Conservation (phyloP, 2,329 filamentous ascomycete genomes). For the Periconia macrospinosa region DNA sequence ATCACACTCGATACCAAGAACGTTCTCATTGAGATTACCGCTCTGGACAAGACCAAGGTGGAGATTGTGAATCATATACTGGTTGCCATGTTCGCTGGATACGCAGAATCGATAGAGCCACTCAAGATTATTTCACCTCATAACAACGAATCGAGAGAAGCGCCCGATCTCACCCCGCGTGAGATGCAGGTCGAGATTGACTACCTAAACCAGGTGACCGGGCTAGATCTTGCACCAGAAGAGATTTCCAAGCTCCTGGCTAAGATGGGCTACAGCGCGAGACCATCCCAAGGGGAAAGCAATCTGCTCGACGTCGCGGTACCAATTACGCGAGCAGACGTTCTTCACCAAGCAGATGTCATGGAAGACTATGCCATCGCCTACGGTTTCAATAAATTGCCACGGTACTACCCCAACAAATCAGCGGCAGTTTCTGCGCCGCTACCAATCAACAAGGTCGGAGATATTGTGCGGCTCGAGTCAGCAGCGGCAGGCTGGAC, state of each 20-base stretch:
- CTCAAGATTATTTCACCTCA: conserved; percentile 90
- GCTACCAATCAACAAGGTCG: conserved; percentile 89
- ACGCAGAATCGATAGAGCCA: conserved; percentile 92
- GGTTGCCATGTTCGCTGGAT: conserved; percentile 94
- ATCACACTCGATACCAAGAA: conserved; percentile 90
- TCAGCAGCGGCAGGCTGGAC: conserved; percentile 93
- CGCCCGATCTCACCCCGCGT: conserved; percentile 78
- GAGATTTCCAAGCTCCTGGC: conserved; percentile 77
- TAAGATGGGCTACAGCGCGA: conserved; percentile 87
- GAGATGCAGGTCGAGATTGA: conserved; percentile 80
- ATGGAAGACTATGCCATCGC: conserved; percentile 98
- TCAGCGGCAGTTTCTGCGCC: conserved; percentile 84
- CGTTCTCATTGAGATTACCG: conserved; percentile 95
- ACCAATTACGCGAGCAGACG: conserved; percentile 87
- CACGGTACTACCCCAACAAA: conserved; percentile 82
- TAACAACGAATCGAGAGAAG: conserved; percentile 79
- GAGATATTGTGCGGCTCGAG: conserved; percentile 86
- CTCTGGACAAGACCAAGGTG: conserved; percentile 92
- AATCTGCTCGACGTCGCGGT: conserved; percentile 76
- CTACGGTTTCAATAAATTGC: conserved; percentile 96
- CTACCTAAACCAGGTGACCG: conserved; percentile 93
- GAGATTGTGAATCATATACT: conserved; percentile 96
- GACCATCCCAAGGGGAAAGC: conserved; percentile 70
- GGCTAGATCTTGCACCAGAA: conserved; percentile 72
- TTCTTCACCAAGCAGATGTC: conserved; percentile 94